Percentiles rank a stretch among this genome's conserved stretches.
Conservation (phyloP, 148 eudicot species). For the Silene latifolia region DNA sequence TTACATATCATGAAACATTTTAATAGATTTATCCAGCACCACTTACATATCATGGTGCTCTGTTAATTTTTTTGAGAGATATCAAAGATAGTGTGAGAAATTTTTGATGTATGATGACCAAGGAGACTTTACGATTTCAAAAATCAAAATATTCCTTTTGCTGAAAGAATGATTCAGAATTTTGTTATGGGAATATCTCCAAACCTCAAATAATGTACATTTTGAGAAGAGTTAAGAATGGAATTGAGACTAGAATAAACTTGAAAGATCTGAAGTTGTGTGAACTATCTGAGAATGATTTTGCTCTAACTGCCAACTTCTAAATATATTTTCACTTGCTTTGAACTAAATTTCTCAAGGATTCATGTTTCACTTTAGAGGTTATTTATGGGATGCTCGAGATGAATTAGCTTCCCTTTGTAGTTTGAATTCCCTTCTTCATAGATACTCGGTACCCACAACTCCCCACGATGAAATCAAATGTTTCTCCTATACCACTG, state of each 20-base stretch:
- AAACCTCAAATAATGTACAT: not conserved
- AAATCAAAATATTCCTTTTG: not conserved
- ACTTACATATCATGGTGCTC: not conserved
- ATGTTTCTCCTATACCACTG: not conserved
- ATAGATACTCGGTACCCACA: not conserved
- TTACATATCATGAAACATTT: not conserved
- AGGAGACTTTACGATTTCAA: not conserved
- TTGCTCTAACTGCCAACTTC: slow-evolving; percentile 6
- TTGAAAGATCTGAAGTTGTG: not conserved
- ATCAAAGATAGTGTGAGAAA: not conserved
- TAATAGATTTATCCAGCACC: not conserved
- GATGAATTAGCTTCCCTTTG: not conserved
- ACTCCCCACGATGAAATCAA: not conserved
- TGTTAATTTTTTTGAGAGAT: not conserved
- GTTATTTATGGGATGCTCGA: not conserved
- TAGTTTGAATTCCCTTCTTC: not conserved
- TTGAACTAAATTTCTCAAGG: not conserved
- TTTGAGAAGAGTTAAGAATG: not conserved
- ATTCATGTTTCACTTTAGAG: not conserved
- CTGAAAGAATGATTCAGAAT: not conserved
- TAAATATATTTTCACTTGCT: not conserved
- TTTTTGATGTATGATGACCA: not conserved
- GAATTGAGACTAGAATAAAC: slow-evolving; percentile 7
- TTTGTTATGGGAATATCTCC: not conserved
- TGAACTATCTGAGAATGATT: not conserved